Conservation (phyloP, 495 filamentous ascomycete genomes). For the Alectoria sarmentosa region DNA sequence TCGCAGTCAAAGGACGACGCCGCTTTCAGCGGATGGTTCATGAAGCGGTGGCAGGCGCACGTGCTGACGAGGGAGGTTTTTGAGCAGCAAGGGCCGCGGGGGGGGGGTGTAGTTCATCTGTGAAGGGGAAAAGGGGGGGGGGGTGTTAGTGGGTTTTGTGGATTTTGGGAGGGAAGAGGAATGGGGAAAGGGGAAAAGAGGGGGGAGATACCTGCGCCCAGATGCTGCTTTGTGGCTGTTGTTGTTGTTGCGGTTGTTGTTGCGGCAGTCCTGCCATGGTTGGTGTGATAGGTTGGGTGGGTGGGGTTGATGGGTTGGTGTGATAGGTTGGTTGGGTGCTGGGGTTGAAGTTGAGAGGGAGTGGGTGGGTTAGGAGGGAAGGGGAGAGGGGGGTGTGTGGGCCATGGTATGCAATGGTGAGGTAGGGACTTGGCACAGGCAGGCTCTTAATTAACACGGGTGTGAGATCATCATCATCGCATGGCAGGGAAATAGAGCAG, state of each 20-base stretch:
- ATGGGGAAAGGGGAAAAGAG: not conserved
- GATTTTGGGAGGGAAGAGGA: not conserved
- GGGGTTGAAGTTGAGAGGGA: no score
- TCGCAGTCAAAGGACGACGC: constrained; percentile 47
- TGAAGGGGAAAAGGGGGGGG: no score
- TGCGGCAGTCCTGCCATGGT: not conserved
- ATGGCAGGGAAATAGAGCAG: no score
- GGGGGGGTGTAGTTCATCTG: constrained; percentile 29
- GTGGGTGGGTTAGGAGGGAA: not conserved
- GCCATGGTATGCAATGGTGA: not conserved
- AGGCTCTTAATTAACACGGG: no score
- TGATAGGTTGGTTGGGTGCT: not conserved
- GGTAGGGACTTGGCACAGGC: no score
- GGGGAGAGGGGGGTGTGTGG: not conserved
- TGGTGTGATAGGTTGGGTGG: not conserved
- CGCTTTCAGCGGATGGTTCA: constrained; percentile 51
- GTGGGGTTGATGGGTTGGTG: not conserved
- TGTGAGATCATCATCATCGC: no score
- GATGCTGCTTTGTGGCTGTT: not conserved
- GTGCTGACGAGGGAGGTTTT: constrained; percentile 37
- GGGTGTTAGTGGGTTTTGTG: not conserved
- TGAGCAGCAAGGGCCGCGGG: constrained; percentile 39
- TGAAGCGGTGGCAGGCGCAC: constrained; percentile 51
- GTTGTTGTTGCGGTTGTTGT: not conserved
- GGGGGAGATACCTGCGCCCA: not conserved